A percentile compares a stretch with the other conserved stretches of the same genome.
Conservation (phyloP, 2,329 filamentous ascomycete genomes). For the Aspergillus jensenii region DNA sequence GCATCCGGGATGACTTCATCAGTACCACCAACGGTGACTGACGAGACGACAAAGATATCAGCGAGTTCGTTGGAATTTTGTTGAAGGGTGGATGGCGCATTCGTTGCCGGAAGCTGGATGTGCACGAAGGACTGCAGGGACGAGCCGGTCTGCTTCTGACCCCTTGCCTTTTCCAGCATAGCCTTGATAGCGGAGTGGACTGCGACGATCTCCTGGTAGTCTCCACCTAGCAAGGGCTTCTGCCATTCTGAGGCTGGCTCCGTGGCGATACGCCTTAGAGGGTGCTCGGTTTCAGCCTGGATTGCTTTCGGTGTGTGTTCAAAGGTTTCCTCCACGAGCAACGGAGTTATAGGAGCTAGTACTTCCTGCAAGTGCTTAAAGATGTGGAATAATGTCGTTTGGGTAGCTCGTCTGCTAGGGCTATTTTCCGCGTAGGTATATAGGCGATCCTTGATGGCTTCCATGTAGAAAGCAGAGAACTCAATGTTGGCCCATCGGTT, state of each 20-base stretch:
- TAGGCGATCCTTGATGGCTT: conserved; percentile 84
- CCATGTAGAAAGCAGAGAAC: conserved; percentile 90
- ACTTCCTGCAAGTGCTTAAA: conserved; percentile 73
- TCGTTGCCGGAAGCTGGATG: conserved; percentile 27
- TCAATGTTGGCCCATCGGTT: conserved; percentile 81
- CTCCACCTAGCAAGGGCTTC: conserved; percentile 50
- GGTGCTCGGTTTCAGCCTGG: conserved; percentile 49
- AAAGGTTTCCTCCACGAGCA: conserved; percentile 88
- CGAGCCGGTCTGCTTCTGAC: conserved; percentile 71
- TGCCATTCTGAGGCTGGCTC: conserved; percentile 35
- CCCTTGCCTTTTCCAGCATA: conserved; percentile 71
- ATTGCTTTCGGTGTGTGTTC: conserved; percentile 69
- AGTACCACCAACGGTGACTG: conserved; percentile 53
- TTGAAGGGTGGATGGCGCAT: conserved; percentile 25
- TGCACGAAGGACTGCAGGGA: conserved; percentile 74
- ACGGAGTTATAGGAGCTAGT: conserved; percentile 76
- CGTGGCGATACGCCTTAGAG: conserved; percentile 41
- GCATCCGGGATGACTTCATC: conserved; percentile 24
- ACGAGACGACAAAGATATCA: conserved; percentile 68
- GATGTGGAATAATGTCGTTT: conserved; percentile 60
- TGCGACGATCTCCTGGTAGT: conserved; percentile 43
- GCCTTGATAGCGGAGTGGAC: conserved; percentile 69
- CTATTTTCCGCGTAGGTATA: conserved; percentile 77
- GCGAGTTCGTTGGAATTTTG: conserved; percentile 53
- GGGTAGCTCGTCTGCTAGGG: conserved; percentile 56